A percentile compares a stretch with the other conserved stretches of the same genome.
Evolutionary conservation across 257 asterid species (phyloP).

Genomic region (Cordia subcordata): DNA sequence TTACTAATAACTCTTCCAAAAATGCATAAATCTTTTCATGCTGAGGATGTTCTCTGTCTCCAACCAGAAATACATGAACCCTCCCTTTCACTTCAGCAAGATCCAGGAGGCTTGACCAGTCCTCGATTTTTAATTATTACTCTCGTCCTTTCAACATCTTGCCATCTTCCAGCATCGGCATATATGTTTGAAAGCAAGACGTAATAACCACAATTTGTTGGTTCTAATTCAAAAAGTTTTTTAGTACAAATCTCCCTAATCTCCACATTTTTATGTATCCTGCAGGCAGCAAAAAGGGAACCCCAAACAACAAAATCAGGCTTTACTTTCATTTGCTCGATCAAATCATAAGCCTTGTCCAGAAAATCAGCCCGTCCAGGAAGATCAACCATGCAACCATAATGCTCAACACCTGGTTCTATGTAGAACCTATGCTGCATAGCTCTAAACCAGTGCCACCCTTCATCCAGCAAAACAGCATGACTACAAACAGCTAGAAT

Average conservation of each 20-base stretch:
- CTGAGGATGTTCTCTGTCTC: slow-evolving; percentile 71
- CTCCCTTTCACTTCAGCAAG: slow-evolving; percentile 68
- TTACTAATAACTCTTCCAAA: slow-evolving; percentile 49
- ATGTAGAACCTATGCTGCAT: slow-evolving; percentile 49
- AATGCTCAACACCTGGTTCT: slow-evolving; percentile 76
- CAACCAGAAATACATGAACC: slow-evolving; percentile 58
- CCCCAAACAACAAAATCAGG: too few relatives aligned
- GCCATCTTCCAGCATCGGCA: too few relatives aligned
- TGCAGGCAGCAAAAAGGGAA: too few relatives aligned
- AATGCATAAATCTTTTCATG: slow-evolving; percentile 51
- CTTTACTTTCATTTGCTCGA: slow-evolving; percentile 67
- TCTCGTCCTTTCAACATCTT: slow-evolving; percentile 69
- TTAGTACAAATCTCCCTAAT: slow-evolving; percentile 64
- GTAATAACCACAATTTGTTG: slow-evolving; percentile 74
- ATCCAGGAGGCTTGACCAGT: slow-evolving; percentile 74
- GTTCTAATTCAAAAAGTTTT: slow-evolving; percentile 73
- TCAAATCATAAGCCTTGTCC: slow-evolving; percentile 58
- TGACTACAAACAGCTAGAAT: too few relatives aligned
- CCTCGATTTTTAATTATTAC: slow-evolving; percentile 53
- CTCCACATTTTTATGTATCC: too few relatives aligned
- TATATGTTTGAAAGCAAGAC: slow-evolving; percentile 75
- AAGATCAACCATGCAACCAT: slow-evolving; percentile 94
- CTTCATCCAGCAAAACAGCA: too few relatives aligned
- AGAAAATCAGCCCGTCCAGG: slow-evolving; percentile 84
- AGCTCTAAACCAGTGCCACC: too few relatives aligned